Evolutionary conservation across 768 basidiomycete genomes (phyloP).

Genomic region (Boletus insuetus): DNA sequence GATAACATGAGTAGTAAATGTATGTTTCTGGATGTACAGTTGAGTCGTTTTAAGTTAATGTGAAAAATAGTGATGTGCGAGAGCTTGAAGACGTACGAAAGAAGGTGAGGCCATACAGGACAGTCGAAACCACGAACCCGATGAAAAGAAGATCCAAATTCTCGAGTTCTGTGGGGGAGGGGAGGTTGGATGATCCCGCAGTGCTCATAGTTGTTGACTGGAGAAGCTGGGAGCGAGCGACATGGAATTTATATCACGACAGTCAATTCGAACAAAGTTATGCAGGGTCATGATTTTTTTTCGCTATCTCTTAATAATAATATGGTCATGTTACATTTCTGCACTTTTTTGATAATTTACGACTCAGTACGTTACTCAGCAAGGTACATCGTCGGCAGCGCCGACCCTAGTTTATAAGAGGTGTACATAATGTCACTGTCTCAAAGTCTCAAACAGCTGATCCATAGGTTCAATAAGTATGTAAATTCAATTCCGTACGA

Average conservation of each 20-base stretch:
- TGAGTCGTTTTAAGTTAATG: neutral
- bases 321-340: no score
- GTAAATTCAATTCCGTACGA: no score
- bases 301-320: no score
- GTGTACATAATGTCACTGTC: no score
- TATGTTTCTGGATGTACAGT: constrained; percentile 21
- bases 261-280: neutral
- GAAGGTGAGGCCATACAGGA: constrained; percentile 34
- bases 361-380: no score
- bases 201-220: constrained; percentile 17
- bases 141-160: constrained; percentile 26
- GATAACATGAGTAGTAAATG: constrained; percentile 30
- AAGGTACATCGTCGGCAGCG: no score
- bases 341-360: no score
- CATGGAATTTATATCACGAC: constrained; percentile 12
- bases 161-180: constrained; percentile 22
- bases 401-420: no score
- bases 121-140: constrained; percentile 26
- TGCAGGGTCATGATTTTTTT: neutral
- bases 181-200: neutral
- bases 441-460: no score
- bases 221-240: neutral
- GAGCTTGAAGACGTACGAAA: constrained; percentile 24
- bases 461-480: no score
- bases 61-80: neutral